Evolutionary conservation across 805 yeast genomes (phyloP).

Genomic region (Ogataea saltuana): DNA sequence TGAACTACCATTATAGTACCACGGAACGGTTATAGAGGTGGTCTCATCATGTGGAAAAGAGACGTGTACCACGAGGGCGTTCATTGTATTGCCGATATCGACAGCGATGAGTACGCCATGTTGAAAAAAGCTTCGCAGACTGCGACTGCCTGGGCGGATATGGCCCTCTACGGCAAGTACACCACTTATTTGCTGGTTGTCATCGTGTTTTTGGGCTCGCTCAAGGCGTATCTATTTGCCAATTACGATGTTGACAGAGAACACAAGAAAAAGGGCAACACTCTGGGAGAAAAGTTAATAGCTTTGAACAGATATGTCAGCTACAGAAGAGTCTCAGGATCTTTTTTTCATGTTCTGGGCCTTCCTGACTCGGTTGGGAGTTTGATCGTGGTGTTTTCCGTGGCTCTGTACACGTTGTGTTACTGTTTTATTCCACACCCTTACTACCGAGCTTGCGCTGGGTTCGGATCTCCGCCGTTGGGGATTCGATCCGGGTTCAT

Average conservation of each 20-base stretch:
- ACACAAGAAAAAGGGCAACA: conserved; percentile 3
- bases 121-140: conserved; percentile 34
- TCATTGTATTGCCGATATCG: conserved; percentile 41
- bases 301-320: conserved; percentile 36
- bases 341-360: conserved; percentile 39
- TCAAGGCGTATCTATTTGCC: conserved; percentile 31
- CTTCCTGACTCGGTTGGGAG: conserved; percentile 40
- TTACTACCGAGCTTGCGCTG: conserved; percentile 52
- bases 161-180: conserved; percentile 38
- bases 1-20: too few species aligned
- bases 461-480: conserved; percentile 61
- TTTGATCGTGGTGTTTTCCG: conserved; percentile 34
- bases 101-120: conserved; percentile 26
- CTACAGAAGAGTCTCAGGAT: conserved; percentile 36
- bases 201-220: conserved; percentile 34
- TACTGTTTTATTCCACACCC: conserved; percentile 46
- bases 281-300: conserved; percentile 22
- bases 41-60: conserved; percentile 12
- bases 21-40: too few species aligned
- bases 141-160: conserved; percentile 33
- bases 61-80: conserved; percentile 34
- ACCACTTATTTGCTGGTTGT: conserved; percentile 44
- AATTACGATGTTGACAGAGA: conserved; percentile 23
- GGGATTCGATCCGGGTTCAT: conserved; percentile 54
- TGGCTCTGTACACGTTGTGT: conserved; percentile 37